A percentile compares a stretch with the other conserved stretches of the same genome.
phyloP scores from a whole-genome alignment of 495 filamentous ascomycete species.

The Tuber microsphaerosporum region DNA sequence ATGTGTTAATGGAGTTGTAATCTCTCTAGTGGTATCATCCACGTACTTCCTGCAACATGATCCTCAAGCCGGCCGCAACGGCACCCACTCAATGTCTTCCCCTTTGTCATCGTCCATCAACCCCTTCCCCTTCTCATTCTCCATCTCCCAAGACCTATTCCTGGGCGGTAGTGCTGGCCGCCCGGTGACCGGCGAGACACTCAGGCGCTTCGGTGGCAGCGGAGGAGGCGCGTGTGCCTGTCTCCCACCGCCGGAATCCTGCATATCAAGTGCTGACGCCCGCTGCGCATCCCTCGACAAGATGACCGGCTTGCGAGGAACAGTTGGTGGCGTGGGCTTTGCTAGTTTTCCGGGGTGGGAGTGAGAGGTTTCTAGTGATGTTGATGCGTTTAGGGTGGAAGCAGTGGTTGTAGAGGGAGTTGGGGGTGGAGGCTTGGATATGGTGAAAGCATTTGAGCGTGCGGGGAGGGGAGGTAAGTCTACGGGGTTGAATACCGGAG shows the following conservation, averaged over 20 bases:
- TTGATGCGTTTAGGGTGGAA: conserved; percentile 1
- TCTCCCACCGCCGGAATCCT: background rate
- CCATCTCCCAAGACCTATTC: background rate
- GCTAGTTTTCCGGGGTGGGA: conserved; percentile 10
- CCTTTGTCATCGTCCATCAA: conserved; percentile 29
- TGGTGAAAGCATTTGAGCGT: background rate
- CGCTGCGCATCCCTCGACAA: conserved; percentile 7
- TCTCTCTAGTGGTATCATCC: background rate
- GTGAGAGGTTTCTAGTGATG: conserved; percentile 10
- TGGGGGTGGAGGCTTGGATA: background rate
- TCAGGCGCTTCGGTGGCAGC: conserved; percentile 27
- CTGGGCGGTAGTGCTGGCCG: conserved; percentile 16
- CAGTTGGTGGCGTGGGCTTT: conserved; percentile 19
- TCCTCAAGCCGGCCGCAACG: conserved; percentile 14
- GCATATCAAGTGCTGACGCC: background rate
- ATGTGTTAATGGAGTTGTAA: background rate
- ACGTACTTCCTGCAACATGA: background rate
- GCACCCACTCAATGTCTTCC: conserved; percentile 10
- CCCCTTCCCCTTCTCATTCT: background rate
- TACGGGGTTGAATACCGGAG: conserved; percentile 51
- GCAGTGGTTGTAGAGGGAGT: background rate
- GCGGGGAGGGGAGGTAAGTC: conserved; percentile 38
- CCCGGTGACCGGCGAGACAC: conserved; percentile 12
- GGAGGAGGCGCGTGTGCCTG: conserved; percentile 14
- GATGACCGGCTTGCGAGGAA: conserved; percentile 26